These are phyloP conservation scores for Wolfiporia cocos DNA, from an alignment of 1,284 basidiomycete genomes.

Conservation along the genomic window DNA sequence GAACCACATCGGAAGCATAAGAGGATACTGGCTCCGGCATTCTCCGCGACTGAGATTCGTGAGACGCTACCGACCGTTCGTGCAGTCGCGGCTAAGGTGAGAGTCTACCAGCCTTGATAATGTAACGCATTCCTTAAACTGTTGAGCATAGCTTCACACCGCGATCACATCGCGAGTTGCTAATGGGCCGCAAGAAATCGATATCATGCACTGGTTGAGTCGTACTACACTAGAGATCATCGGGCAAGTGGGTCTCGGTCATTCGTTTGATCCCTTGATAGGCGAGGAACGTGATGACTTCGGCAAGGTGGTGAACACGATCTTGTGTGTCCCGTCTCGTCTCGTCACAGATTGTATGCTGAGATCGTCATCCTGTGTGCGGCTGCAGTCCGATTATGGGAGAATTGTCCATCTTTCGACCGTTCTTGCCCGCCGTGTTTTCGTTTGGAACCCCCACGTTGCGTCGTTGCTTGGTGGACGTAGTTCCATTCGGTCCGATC, in stretches of 20 bases:
- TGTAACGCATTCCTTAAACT: neutral
- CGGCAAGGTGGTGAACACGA: slow-evolving; percentile 12
- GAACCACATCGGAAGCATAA: slow-evolving; percentile 15
- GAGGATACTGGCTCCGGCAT: slow-evolving; percentile 23
- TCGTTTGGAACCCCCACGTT: no score
- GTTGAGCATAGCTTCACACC: slow-evolving; percentile 12
- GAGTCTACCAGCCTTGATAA: neutral
- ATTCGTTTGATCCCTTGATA: slow-evolving; percentile 19
- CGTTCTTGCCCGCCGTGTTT: slow-evolving; percentile 10
- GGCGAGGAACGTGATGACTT: slow-evolving; percentile 10
- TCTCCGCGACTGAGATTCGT: slow-evolving; percentile 17
- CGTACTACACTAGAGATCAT: slow-evolving; percentile 21
- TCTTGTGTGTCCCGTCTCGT: slow-evolving; percentile 7
- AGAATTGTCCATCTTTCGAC: slow-evolving; percentile 3
- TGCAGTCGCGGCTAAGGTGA: slow-evolving; percentile 17
- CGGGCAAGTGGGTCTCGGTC: slow-evolving; percentile 22
- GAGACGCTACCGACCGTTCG: slow-evolving; percentile 9
- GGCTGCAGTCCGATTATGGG: slow-evolving; percentile 9
- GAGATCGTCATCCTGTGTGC: neutral
- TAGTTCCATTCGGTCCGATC: no score
- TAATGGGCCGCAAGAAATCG: slow-evolving; percentile 11
- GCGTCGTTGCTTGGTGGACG: no score
- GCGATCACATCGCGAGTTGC: slow-evolving; percentile 5
- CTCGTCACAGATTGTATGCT: neutral
- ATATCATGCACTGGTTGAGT: slow-evolving; percentile 18